Evolutionary conservation across 2,329 filamentous ascomycete genomes (phyloP), one percentile per base, ranked within the genome.

Genomic region (Rutstroemia sp.): DNA sequence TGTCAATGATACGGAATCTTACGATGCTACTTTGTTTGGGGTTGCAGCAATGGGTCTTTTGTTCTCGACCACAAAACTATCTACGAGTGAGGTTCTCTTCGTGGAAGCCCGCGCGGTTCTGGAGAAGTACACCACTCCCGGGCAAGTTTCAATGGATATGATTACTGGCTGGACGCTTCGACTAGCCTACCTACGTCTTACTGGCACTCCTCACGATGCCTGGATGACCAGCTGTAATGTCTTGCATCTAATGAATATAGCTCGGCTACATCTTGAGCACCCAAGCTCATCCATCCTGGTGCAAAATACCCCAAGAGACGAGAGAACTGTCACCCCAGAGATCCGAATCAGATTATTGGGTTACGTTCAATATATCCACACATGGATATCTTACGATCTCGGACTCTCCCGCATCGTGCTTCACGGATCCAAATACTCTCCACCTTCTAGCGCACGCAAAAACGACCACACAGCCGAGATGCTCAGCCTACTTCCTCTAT

Each of bases 21-120:
- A 52, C 40, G 70, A 71, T 49, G 66, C 69, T 3, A 53, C 70
- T 4, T 60, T 71, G 12, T 64, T 64, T 30, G 68, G 70, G 3
- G 63, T 72, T 2, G 54, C 68, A 23, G 68, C 64, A 2, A 55
- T 72, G 6, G 67, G 68, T 5, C 71, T 67, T 19, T 59, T 72
- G 12, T 72, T 72, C 48, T 67, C 63, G 7, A 39, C 48, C 45
- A 56, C 7, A 34, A 49, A 1, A 48, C 66, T 3, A 57, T 55
- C 16, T 52, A 63, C 30, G 63, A 62, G 16, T 12, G 70, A 72
- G 60, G 56, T 57, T 36, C 63, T 66, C 49, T 61, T 67, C 21
- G 58, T 61, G 23, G 40, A 57, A 40, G 39, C 57, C 61, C 51
- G 62, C 54, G 7, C 60, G 14, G 57, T 48, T 16, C 44, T 58